phyloP scores from a whole-genome alignment of 768 basidiomycete genomes.

The Calocybe cyanea region DNA sequence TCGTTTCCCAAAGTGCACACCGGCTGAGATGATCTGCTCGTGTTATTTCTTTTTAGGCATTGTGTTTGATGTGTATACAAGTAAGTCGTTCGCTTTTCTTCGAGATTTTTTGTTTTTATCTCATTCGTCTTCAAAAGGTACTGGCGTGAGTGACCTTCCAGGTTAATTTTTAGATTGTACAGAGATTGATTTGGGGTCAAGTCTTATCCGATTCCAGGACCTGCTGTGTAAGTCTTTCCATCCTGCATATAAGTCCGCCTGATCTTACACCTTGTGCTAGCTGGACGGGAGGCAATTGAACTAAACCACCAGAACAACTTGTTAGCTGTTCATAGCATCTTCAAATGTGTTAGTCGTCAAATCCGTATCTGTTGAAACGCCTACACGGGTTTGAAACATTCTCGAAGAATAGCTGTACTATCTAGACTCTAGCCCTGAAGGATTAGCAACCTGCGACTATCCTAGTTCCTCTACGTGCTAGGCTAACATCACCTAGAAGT shows the following conservation, averaged over 20 bases:
- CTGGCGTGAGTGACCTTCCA: constrained; percentile 18
- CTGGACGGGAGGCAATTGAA: constrained; percentile 19
- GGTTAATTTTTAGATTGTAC: neutral
- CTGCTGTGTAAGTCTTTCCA: constrained; percentile 29
- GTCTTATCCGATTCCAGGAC: constrained; percentile 41
- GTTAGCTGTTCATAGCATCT: no score
- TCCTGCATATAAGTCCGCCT: neutral
- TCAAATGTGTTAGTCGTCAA: no score
- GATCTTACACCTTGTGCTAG: constrained; percentile 2
- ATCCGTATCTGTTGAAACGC: no score
- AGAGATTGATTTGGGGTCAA: constrained; percentile 7
- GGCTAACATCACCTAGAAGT: no score
- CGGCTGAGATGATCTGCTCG: neutral
- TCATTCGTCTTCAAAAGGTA: constrained; percentile 19
- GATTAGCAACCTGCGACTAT: no score
- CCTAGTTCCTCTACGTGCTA: no score
- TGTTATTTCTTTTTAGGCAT: constrained; percentile 18
- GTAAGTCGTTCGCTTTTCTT: constrained; percentile 18
- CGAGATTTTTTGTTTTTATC: neutral
- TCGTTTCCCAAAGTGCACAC: no score
- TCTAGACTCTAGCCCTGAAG: no score
- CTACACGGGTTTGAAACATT: no score
- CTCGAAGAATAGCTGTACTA: no score
- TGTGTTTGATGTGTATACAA: constrained; percentile 32
- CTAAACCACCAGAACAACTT: no score